Percentiles rank a stretch among this genome's conserved stretches.
Conservation (phyloP, 352 stramenopile genomes). For the Pythium aphanidermatum region DNA sequence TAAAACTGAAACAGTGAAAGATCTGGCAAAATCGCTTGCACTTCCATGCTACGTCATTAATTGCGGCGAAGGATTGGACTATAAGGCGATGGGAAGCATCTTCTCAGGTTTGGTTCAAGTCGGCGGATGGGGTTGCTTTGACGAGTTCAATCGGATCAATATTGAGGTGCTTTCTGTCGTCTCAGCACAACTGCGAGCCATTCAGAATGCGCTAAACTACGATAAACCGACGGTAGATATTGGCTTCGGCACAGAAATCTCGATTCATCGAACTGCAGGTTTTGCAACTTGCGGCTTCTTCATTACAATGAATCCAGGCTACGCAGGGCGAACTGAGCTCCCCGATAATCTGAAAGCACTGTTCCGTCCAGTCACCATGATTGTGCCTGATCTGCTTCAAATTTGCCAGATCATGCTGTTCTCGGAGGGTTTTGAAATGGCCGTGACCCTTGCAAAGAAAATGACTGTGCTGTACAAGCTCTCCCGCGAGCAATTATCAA, state of each 20-base stretch:
- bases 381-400: conserved; percentile 88
- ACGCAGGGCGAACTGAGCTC: conserved; percentile 88
- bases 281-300: conserved; percentile 94
- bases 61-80: conserved; percentile 89
- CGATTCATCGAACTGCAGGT: conserved; percentile 87
- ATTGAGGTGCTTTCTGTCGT: conserved; percentile 85
- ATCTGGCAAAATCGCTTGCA: conserved; percentile 89
- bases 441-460: conserved; percentile 88
- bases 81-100: conserved; percentile 89
- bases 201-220: conserved; percentile 92
- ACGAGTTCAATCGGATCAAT: conserved; percentile 88
- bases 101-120: conserved; percentile 89
- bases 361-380: conserved; percentile 92
- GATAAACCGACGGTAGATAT: conserved; percentile 90
- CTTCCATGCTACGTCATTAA: conserved; percentile 92
- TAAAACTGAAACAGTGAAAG: conserved; percentile 93
- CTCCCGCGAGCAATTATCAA: conserved; percentile 92
- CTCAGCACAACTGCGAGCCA: conserved; percentile 84
- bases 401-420: conserved; percentile 96
- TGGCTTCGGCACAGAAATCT: conserved; percentile 87
- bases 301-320: conserved; percentile 94
- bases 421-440: conserved; percentile 90
- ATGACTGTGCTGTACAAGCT: conserved; percentile 96
- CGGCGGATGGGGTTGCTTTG: conserved; percentile 82
- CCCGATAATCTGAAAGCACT: conserved; percentile 92